Percentiles rank a stretch among this genome's conserved stretches.
Conservation (phyloP, 2,329 filamentous ascomycete species). For the Xylariaceae sp. region DNA sequence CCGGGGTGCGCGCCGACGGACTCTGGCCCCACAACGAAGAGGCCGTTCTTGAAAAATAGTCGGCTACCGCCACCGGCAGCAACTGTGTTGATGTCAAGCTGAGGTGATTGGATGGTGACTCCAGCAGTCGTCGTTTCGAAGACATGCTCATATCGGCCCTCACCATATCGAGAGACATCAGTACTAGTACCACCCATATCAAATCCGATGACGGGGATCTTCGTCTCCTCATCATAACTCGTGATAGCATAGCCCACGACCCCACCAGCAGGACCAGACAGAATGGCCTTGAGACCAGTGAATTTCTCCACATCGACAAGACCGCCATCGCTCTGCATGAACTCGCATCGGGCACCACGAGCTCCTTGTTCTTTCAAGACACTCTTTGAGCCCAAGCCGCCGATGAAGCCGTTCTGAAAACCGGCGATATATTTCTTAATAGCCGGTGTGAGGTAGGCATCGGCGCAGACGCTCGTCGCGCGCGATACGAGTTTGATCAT, state of each 20-base stretch:
- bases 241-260: constrained; percentile 92
- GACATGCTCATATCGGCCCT: constrained; percentile 84
- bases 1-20: constrained; percentile 86
- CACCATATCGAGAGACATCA: constrained; percentile 82
- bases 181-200: constrained; percentile 90
- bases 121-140: constrained; percentile 93
- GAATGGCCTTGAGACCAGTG: constrained; percentile 77
- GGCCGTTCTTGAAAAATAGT: constrained; percentile 81
- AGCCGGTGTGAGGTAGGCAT: constrained; percentile 75
- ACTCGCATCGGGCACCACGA: constrained; percentile 79
- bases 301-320: constrained; percentile 74
- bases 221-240: constrained; percentile 78
- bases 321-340: constrained; percentile 86
- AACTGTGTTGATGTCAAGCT: constrained; percentile 92
- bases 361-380: constrained; percentile 62
- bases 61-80: constrained; percentile 83
- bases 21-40: constrained; percentile 88
- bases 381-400: constrained; percentile 71
- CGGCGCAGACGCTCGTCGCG: constrained; percentile 72
- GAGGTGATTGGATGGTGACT: constrained; percentile 89
- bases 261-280: constrained; percentile 88
- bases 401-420: constrained; percentile 76
- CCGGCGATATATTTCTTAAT: constrained; percentile 72
- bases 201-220: constrained; percentile 85
- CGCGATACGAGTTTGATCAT: constrained; percentile 81